These are phyloP conservation scores for Sporothrix dimorphospora DNA, from an alignment of 2,329 filamentous ascomycete genomes.

Conservation along the genomic window DNA sequence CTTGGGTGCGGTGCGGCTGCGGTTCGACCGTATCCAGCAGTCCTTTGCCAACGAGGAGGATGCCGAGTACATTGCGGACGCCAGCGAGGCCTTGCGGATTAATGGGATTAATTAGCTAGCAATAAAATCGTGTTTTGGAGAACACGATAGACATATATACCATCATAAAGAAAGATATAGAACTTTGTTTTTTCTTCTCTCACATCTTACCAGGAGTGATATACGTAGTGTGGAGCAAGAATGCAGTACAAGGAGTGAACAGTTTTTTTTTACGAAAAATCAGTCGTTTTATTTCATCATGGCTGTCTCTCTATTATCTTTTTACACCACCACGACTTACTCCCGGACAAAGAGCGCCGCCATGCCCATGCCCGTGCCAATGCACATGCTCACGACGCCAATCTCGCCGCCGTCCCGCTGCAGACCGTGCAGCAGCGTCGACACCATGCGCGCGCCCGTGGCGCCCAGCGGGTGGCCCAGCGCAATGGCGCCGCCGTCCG, in stretches of 20 bases:
- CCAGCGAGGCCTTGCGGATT: no score
- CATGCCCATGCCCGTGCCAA: constrained; percentile 80
- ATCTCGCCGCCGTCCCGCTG: constrained; percentile 72
- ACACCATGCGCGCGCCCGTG: constrained; percentile 80
- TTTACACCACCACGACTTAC: constrained; percentile 20
- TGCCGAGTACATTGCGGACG: no score
- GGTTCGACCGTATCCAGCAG: neutral
- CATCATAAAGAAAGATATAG: no score
- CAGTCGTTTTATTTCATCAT: neutral
- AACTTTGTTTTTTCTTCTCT: no score
- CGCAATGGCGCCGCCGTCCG: constrained; percentile 92
- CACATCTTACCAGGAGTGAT: no score
- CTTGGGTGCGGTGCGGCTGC: neutral
- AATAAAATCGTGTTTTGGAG: no score
- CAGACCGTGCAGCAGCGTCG: constrained; percentile 68
- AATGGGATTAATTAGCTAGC: no score
- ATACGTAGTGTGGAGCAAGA: no score
- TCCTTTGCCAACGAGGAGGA: neutral
- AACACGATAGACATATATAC: no score
- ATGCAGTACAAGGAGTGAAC: no score
- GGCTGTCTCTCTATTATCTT: no score
- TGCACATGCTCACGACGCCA: constrained; percentile 90
- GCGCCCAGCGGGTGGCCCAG: constrained; percentile 89
- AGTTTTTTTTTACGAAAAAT: no score
- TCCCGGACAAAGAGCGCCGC: constrained; percentile 42